These are phyloP conservation scores for Vaccinium myrtillus DNA, from an alignment of 148 eudicot species.

Conservation along the genomic window DNA sequence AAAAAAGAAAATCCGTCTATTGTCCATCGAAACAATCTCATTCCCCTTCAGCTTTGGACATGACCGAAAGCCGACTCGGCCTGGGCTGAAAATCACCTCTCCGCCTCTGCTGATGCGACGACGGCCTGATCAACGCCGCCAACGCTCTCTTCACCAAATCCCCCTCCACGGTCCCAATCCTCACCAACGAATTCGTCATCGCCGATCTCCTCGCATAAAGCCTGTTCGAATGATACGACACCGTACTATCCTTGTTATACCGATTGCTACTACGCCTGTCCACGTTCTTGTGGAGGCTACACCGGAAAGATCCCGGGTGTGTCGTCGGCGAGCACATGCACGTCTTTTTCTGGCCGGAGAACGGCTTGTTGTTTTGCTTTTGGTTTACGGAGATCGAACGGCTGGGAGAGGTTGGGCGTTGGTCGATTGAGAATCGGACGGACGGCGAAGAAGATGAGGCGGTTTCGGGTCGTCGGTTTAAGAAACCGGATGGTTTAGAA, in stretches of 20 bases:
- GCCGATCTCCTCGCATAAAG: slow-evolving; percentile 52
- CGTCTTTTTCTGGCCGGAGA: slow-evolving; percentile 19
- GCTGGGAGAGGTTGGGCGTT: slow-evolving; percentile 15
- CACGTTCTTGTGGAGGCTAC: slow-evolving; percentile 23
- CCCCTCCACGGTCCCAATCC: slow-evolving; percentile 64
- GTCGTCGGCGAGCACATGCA: slow-evolving; percentile 23
- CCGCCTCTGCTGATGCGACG: slow-evolving; percentile 52
- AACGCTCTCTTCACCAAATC: slow-evolving; percentile 56
- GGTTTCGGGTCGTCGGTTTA: slow-evolving; percentile 25
- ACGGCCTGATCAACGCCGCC: slow-evolving; percentile 51
- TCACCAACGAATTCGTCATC: slow-evolving; percentile 60
- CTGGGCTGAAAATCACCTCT: slow-evolving; percentile 39
- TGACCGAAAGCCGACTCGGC: slow-evolving; percentile 43
- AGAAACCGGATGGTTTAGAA: slow-evolving; percentile 18
- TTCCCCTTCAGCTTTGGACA: slow-evolving; percentile 37
- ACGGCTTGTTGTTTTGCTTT: background rate
- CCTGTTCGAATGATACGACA: slow-evolving; percentile 37
- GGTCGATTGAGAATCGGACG: slow-evolving; percentile 32
- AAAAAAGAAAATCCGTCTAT: background rate
- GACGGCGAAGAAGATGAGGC: slow-evolving; percentile 20
- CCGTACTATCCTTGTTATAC: background rate
- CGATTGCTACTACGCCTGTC: background rate
- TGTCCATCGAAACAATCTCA: background rate
- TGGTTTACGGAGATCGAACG: slow-evolving; percentile 15
- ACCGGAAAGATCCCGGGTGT: slow-evolving; percentile 26